A percentile compares a stretch with the other conserved stretches of the same genome.
Evolutionary conservation across 2,329 filamentous ascomycete species (phyloP).

Genomic region (Pyricularia sp.): DNA sequence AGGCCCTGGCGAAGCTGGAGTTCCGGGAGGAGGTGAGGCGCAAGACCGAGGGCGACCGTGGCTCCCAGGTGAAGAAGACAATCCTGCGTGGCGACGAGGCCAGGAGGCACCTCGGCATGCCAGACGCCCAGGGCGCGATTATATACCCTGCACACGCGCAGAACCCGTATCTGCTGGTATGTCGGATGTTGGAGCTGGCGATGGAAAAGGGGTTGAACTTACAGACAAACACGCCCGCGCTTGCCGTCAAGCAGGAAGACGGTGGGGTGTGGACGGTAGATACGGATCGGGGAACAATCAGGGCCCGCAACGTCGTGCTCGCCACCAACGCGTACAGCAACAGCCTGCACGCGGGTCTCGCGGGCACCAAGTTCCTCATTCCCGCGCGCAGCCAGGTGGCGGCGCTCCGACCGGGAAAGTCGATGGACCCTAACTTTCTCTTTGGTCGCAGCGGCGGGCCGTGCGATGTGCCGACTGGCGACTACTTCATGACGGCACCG

Average conservation of each 20-base stretch:
- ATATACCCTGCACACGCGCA: constrained; percentile 37
- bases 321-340: constrained; percentile 46
- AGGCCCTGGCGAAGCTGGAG: constrained; percentile 20
- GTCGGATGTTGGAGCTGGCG: constrained; percentile 32
- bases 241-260: constrained; percentile 12
- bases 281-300: constrained; percentile 32
- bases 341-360: constrained; percentile 31
- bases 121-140: constrained; percentile 28
- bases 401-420: constrained; percentile 30
- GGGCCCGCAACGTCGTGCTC: constrained; percentile 33
- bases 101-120: constrained; percentile 19
- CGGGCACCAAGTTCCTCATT: constrained; percentile 48
- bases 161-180: constrained; percentile 41
- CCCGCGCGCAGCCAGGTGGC: constrained; percentile 53
- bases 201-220: constrained; percentile 36
- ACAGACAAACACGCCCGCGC: constrained; percentile 41
- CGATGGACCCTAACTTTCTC: neutral
- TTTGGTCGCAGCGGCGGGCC: constrained; percentile 3
- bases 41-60: constrained; percentile 16
- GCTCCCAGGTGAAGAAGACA: constrained; percentile 26
- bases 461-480: constrained; percentile 23
- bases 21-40: constrained; percentile 17
- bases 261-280: constrained; percentile 25
- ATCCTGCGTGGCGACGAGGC: constrained; percentile 25
- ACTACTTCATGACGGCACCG: constrained; percentile 56